Base-by-base conservation (phyloP, 352 stramenopile genomes). In the Pythium angustatum region DNA sequence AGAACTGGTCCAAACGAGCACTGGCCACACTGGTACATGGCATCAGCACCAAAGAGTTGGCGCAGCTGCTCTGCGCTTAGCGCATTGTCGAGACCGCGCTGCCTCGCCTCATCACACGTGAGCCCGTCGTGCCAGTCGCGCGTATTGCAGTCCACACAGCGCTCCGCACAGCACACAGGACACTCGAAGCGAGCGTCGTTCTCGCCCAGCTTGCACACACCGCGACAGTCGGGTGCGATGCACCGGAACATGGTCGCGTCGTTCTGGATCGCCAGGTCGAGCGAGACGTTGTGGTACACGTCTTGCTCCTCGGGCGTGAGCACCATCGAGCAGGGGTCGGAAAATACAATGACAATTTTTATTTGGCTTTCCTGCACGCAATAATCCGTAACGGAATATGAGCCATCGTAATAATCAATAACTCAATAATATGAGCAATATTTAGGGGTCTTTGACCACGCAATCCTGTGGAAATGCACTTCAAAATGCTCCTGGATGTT, bases 111-210 rank as follows among this genome's bases (percentile, higher is more conserved):
- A 21, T 61, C 58, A 24, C 65, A 72, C 15, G 58, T 68, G 10
- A 60, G 43, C 1, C 48, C 65, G 21, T 48, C 58, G 40, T 64
- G 65, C 65, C 65, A 72, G 24, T 49, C 53, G 21, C 47, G 58
- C 30, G 65, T 64, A 43, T 72, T 72, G 41, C 65, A 72, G 27
- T 56, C 40, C 36, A 61, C 58, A 31, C 64, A 72, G 11, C 64
- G 54, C 48, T 68, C 58, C 2, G 52, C 45, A 5, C 24, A 21
- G 24, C 65, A 64, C 40, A 64, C 24, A 4, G 64, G 64, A 43
- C 64, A 71, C 34, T 51, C 43, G 28, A 71, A 71, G 58, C 60
- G 64, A 5, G 64, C 40, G 33, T 64, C 53, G 19, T 43, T 11
- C 9, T 26, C 5, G 2, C 49, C 15, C 10, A 66, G 36, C 38